Percentiles rank a stretch among this genome's conserved stretches.
These are phyloP conservation scores for Candida pseudoviswanathii DNA, from an alignment of 1,139 yeast species.

Conservation along the genomic window DNA sequence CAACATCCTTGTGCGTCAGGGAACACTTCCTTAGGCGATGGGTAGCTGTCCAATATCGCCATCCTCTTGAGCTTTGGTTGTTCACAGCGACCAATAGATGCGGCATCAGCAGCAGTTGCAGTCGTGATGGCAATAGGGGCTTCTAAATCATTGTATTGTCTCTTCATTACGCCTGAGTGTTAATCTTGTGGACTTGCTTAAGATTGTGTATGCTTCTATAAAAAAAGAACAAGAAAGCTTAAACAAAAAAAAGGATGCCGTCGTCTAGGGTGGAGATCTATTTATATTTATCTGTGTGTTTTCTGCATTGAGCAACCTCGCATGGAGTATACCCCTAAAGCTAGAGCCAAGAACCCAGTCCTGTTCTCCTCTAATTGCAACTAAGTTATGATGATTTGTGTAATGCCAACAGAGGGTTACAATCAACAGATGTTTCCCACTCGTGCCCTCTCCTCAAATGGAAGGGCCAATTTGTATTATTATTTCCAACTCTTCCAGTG, in stretches of 20 bases:
- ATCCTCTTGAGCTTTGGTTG: background rate
- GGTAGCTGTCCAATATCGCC: background rate
- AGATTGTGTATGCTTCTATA: background rate
- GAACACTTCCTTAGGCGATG: conserved; percentile 3
- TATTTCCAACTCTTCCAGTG: background rate
- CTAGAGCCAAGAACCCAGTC: background rate
- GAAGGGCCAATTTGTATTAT: background rate
- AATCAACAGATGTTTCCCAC: background rate
- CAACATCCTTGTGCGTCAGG: background rate
- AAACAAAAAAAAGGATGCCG: background rate
- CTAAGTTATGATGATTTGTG: background rate
- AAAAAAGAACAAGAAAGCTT: background rate
- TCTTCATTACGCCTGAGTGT: background rate
- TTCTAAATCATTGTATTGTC: conserved; percentile 1
- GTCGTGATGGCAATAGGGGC: background rate
- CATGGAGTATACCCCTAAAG: background rate
- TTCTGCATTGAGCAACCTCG: background rate
- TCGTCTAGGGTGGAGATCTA: background rate
- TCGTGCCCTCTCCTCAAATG: background rate
- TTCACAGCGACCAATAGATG: background rate
- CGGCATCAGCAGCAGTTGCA: background rate
- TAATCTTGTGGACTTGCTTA: background rate
- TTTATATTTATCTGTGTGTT: conserved; percentile 2
- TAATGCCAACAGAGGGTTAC: background rate
- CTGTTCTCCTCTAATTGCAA: background rate